Conservation (phyloP, 2,329 filamentous ascomycete species). For the Colletotrichum siamense region DNA sequence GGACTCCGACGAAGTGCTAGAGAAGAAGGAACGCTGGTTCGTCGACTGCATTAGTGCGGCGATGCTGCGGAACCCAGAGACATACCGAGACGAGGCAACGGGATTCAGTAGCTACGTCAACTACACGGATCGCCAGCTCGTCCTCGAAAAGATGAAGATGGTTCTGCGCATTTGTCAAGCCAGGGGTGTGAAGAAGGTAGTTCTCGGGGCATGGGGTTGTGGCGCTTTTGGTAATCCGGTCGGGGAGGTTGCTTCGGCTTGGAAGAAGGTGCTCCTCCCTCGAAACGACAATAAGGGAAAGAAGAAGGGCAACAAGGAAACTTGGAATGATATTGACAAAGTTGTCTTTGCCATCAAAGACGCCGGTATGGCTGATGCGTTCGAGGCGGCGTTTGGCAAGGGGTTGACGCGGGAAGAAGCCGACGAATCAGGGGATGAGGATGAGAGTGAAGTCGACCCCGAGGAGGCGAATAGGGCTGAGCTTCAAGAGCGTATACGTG, state of each 20-base stretch:
- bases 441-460: neutral
- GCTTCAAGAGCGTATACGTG: constrained; percentile 31
- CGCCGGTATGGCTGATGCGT: constrained; percentile 54
- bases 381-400: constrained; percentile 53
- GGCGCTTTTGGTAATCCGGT: constrained; percentile 69
- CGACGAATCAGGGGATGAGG: neutral
- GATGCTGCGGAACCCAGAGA: constrained; percentile 64
- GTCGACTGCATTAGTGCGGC: constrained; percentile 64
- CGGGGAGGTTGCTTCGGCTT: constrained; percentile 60
- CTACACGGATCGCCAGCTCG: constrained; percentile 55
- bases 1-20: constrained; percentile 38
- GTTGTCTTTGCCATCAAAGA: constrained; percentile 66
- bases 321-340: constrained; percentile 52
- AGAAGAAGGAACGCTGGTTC: constrained; percentile 59
- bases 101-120: constrained; percentile 42
- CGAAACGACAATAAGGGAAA: constrained; percentile 19
- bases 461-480: constrained; percentile 20
- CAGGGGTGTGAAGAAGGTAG: constrained; percentile 52
- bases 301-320: constrained; percentile 29
- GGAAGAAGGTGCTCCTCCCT: constrained; percentile 39
- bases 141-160: constrained; percentile 59
- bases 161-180: constrained; percentile 58
- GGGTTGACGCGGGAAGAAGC: constrained; percentile 35
- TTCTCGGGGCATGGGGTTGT: constrained; percentile 70
- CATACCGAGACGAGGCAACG: constrained; percentile 39